Percentiles rank a stretch among this genome's conserved stretches.
phyloP scores from a whole-genome alignment of 768 basidiomycete species.

The Polyporus arcularius region DNA sequence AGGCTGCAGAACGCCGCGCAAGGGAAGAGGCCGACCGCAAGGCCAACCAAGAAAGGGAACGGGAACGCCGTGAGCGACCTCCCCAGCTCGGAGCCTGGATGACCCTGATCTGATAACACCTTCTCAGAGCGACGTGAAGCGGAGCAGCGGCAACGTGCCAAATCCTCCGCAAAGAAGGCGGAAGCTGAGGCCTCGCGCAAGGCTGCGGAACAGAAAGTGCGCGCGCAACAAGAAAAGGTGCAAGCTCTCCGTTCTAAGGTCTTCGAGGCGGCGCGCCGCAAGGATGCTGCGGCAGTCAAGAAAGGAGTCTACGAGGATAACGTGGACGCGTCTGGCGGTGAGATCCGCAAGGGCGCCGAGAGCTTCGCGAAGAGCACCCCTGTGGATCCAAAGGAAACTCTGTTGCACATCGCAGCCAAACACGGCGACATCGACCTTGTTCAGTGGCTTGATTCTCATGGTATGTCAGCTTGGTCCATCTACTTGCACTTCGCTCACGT shows the following conservation, averaged over 20 bases:
- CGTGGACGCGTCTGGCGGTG: constrained; percentile 73
- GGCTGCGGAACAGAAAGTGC: constrained; percentile 51
- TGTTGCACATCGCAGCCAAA: constrained; percentile 65
- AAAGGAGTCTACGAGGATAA: constrained; percentile 66
- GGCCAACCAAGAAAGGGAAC: constrained; percentile 44
- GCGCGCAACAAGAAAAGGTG: constrained; percentile 45
- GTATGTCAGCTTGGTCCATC: constrained; percentile 42
- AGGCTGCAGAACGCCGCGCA: constrained; percentile 53
- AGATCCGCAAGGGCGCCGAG: constrained; percentile 58
- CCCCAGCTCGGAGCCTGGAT: background rate
- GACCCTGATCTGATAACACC: constrained; percentile 2
- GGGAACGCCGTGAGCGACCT: constrained; percentile 47
- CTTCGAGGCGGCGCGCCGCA: constrained; percentile 65
- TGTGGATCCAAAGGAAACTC: constrained; percentile 62
- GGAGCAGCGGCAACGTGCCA: constrained; percentile 58
- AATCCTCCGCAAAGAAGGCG: constrained; percentile 55
- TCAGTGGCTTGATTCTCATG: constrained; percentile 71
- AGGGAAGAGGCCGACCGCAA: constrained; percentile 51
- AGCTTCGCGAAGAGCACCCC: constrained; percentile 48
- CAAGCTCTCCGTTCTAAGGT: constrained; percentile 61
- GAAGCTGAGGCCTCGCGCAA: constrained; percentile 51
- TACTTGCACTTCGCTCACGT: constrained; percentile 7
- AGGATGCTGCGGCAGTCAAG: constrained; percentile 55
- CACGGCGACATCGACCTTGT: constrained; percentile 59
- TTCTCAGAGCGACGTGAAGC: constrained; percentile 53